Evolutionary conservation across 345 rosid genomes (phyloP).

Genomic region (Aquilaria sinensis): DNA sequence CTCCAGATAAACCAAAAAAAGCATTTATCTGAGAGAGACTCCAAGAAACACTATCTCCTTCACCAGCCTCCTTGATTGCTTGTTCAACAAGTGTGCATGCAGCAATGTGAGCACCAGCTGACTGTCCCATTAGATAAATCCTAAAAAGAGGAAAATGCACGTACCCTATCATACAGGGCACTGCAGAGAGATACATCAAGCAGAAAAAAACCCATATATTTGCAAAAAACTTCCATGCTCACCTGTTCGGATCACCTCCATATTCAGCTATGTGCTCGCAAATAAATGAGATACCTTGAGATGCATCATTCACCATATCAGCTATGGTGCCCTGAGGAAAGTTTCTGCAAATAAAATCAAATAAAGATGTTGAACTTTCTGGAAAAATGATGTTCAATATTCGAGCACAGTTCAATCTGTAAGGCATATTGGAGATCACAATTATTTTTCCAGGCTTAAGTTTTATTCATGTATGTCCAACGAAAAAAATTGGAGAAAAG

Average conservation of each 20-base stretch:
- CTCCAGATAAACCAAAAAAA: conserved; percentile 89
- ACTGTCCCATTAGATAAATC: conserved; percentile 88
- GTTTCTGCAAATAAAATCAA: conserved; percentile 49
- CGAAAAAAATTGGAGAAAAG: too few species aligned
- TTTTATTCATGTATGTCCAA: too few species aligned
- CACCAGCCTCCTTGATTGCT: conserved; percentile 73
- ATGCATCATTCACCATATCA: conserved; percentile 91
- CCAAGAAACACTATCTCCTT: conserved; percentile 67
- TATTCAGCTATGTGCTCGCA: conserved; percentile 74
- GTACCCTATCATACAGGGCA: too few species aligned
- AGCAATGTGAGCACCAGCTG: conserved; percentile 97
- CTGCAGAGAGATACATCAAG: too few species aligned
- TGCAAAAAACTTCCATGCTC: too few species aligned
- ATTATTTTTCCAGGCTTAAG: too few species aligned
- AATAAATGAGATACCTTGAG: conserved; percentile 81
- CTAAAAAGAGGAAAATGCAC: conserved; percentile 19
- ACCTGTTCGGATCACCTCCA: conserved; percentile 96
- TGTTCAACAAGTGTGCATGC: conserved; percentile 88
- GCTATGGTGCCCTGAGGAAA: conserved; percentile 94
- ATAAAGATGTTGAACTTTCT: not conserved
- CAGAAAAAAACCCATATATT: too few species aligned
- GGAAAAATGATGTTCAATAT: too few species aligned
- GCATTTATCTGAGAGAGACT: conserved; percentile 69
- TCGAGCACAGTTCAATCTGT: too few species aligned
- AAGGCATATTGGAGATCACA: too few species aligned